Evolutionary conservation across 148 eudicot species (phyloP).

Genomic region (Drosera capensis): DNA sequence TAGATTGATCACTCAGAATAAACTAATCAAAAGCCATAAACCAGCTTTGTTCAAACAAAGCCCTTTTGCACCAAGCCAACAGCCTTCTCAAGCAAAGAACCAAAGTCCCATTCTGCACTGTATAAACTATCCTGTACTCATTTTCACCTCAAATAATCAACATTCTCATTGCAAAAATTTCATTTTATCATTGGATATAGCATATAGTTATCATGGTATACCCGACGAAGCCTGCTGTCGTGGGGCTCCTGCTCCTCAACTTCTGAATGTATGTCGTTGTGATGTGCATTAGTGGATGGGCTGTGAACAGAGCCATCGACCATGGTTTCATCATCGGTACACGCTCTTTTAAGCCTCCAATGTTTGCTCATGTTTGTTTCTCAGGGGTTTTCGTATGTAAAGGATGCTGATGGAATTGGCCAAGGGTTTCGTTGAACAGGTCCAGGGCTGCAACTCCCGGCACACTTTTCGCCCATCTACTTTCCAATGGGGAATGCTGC

Average conservation of each 20-base stretch:
- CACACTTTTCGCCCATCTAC: constrained; percentile 81
- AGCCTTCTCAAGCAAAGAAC: not conserved
- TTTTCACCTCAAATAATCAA: not conserved
- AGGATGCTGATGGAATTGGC: too few relatives aligned
- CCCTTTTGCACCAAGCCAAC: not conserved
- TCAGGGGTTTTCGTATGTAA: not conserved
- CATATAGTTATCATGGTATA: too few relatives aligned
- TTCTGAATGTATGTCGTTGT: constrained; percentile 73
- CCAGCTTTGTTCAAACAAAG: too few relatives aligned
- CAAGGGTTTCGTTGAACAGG: constrained; percentile 20
- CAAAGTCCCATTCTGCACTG: not conserved
- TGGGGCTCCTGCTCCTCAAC: constrained; percentile 55
- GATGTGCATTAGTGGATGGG: constrained; percentile 78
- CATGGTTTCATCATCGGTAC: constrained; percentile 57
- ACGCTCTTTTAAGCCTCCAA: not conserved
- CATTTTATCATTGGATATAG: not conserved
- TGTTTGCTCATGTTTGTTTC: not conserved
- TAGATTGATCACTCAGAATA: too few relatives aligned
- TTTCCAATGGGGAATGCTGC: constrained; percentile 96
- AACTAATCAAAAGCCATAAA: too few relatives aligned
- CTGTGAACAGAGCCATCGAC: constrained; percentile 41
- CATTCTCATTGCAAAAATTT: not conserved
- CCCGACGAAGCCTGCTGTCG: constrained; percentile 31
- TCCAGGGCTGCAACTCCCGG: constrained; percentile 54
- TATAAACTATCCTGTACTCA: not conserved